Percentiles rank a stretch among this genome's conserved stretches.
Evolutionary conservation across 352 stramenopile genomes (phyloP).

Genomic region (Pythium apleroticum): DNA sequence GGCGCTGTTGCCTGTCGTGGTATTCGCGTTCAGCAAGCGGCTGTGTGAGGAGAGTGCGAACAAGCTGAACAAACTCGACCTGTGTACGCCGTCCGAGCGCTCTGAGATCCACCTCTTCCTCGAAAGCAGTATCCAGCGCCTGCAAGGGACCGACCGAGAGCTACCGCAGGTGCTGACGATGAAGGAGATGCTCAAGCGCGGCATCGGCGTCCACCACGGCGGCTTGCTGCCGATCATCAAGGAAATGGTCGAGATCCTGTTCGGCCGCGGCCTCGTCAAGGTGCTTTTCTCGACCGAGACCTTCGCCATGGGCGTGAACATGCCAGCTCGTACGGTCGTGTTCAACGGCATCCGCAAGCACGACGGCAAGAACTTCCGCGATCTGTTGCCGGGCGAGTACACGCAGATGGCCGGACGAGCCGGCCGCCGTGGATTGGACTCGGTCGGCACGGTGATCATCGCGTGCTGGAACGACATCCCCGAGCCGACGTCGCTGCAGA

Average conservation of each 20-base stretch:
- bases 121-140: slow-evolving; percentile 68
- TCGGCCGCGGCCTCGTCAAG: slow-evolving; percentile 96
- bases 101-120: slow-evolving; percentile 86
- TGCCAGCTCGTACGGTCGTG: slow-evolving; percentile 96
- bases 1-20: slow-evolving; percentile 92
- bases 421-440: slow-evolving; percentile 96
- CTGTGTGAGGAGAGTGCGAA: slow-evolving; percentile 80
- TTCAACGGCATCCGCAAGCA: slow-evolving; percentile 98
- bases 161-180: slow-evolving; percentile 98
- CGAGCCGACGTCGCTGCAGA: slow-evolving; percentile 90
- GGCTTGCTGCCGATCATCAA: slow-evolving; percentile 99
- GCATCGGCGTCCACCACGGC: slow-evolving; percentile 97
- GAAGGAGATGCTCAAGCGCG: slow-evolving; percentile 95
- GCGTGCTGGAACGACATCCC: slow-evolving; percentile 98
- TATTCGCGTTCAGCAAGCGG: slow-evolving; percentile 92
- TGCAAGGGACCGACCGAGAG: slow-evolving; percentile 94
- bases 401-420: slow-evolving; percentile 98
- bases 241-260: slow-evolving; percentile 99
- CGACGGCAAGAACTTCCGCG: slow-evolving; percentile 93
- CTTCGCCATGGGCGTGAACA: slow-evolving; percentile 99
- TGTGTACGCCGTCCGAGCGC: slow-evolving; percentile 67
- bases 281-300: slow-evolving; percentile 99
- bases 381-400: slow-evolving; percentile 89
- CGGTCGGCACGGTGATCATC: slow-evolving; percentile 97
- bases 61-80: slow-evolving; percentile 73